Base-by-base conservation (phyloP, 352 stramenopile species). In the Phytophthora syringae region DNA sequence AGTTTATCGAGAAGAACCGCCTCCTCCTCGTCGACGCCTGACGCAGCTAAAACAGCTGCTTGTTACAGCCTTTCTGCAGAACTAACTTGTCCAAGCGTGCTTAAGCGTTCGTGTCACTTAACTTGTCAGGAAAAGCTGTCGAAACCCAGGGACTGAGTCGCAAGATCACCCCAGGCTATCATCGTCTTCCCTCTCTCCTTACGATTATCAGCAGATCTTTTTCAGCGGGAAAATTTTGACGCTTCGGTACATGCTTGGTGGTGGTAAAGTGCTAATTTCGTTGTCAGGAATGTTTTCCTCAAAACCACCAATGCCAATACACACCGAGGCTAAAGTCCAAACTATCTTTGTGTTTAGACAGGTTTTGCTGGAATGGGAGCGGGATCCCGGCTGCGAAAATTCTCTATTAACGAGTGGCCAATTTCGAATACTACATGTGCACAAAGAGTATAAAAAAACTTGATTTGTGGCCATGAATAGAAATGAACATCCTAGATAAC, bases 151-250 rank as follows among this genome's bases (percentile, higher is more conserved):
- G 52, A 45, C 24, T 52, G 45, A 22, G 47, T 21, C 11, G 45
- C 27, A 44, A 64, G 24, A 20, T 43, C 45, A 12, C 24, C 44
- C 55, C 43, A 55, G 28, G 54, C 43, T 49, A 32, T 32, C 32
- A 63, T 63, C 20, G 32, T 40, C 43, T 50, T 54, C 32, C 44
- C 32, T 55, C 54, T 36, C 54, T 63, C 54, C 18, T 54, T n/a
- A n/a, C n/a, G n/a, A n/a, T n/a, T n/a, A n/a, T 40, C n/a, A 63
- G 21, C 13, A 55, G 21, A 20, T 63, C 32, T 48, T 54, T 27
- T 30, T 55, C 45, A 18, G 22, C 53, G 5, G 36, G 3, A 55
- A 63, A 55, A 28, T 43, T 63, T 1, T 24, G 24, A 1, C 55
- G 44, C 18, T 63, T 51, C 5, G 32, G 32, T 4, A 3, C 12